Conservation (phyloP, 805 yeast species). For the Candida silvicultrix region DNA sequence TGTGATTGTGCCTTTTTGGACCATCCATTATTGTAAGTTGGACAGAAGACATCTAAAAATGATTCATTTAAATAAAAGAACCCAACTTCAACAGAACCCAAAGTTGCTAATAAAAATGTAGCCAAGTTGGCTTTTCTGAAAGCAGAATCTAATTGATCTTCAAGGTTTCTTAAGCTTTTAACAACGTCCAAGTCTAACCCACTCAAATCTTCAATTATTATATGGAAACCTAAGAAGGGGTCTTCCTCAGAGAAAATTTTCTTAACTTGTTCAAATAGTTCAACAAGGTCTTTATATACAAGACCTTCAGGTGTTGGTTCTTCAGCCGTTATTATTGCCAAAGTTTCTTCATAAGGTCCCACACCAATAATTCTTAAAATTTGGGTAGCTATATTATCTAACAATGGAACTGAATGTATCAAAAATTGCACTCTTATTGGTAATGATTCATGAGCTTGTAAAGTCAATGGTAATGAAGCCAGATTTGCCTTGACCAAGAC, state of each 20-base stretch:
- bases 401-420: conserved; percentile 62
- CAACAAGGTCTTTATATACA: conserved; percentile 59
- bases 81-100: conserved; percentile 82
- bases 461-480: conserved; percentile 53
- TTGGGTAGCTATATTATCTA: conserved; percentile 81
- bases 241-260: conserved; percentile 60
- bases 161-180: conserved; percentile 11
- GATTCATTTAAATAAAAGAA: conserved; percentile 80
- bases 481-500: conserved; percentile 38
- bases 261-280: conserved; percentile 72
- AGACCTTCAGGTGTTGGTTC: conserved; percentile 62
- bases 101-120: conserved; percentile 79
- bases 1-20: conserved; percentile 3
- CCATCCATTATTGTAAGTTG: conserved; percentile 39
- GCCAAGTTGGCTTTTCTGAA: conserved; percentile 82
- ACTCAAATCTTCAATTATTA: conserved; percentile 53
- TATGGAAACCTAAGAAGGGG: conserved; percentile 65
- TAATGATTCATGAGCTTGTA: conserved; percentile 48
- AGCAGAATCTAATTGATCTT: conserved; percentile 29
- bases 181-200: conserved; percentile 2
- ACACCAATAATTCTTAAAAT: conserved; percentile 64
- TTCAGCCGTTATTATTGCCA: conserved; percentile 60
- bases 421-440: conserved; percentile 52
- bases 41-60: conserved; percentile 84
- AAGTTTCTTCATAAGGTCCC: conserved; percentile 70